Base-by-base conservation (phyloP, 805 yeast species). In the Candida namnaoensis region DNA sequence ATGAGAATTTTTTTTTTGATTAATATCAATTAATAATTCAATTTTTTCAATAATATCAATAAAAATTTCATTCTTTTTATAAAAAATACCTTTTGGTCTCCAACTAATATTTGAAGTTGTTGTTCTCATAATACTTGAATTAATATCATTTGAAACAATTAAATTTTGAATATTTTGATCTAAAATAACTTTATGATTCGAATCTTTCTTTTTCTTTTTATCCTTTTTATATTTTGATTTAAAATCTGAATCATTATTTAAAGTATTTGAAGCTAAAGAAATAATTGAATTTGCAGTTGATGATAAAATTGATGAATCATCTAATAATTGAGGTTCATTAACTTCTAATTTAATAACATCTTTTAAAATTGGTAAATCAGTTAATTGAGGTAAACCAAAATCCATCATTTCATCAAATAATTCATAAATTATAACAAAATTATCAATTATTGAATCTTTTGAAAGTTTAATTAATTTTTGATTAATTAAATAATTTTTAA, bases 51-150 rank as follows among this genome's bases (percentile, higher is more conserved):
- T 73, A 30, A 88, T 87, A 60, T 90, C 95, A 48, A 90, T 72
- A 54, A 88, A 90, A 41, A 93, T 81, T 64, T 90, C 97, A 61
- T 90, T 90, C 57, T 87, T 88, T 50, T 82, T 78, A 62, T 90
- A 90, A 48, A 74, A 75, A 24, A 90, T 86, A 10, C 96, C 96
- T 48, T 85, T 93, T 35, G 91, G 85, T 60, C 98, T 76, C 97
- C 97, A 90, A 24, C 91, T 81, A 5, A 90, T 78, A 11, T 84
- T 76, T 53, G 78, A 82, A 10, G 88, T 82, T 14, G 88, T 75
- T 0, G 95, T 80, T 47, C 88, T 74, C 3, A 88, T 72, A 13
- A 91, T 79, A 35, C 87, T 74, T 32, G 86, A 76, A 53, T 84
- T 84, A 45, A 82, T 68, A 51, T 72, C 78, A 7, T 51, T 52